phyloP scores from a whole-genome alignment of 2,329 filamentous ascomycete species.

The Hirsutella thompsonii region DNA sequence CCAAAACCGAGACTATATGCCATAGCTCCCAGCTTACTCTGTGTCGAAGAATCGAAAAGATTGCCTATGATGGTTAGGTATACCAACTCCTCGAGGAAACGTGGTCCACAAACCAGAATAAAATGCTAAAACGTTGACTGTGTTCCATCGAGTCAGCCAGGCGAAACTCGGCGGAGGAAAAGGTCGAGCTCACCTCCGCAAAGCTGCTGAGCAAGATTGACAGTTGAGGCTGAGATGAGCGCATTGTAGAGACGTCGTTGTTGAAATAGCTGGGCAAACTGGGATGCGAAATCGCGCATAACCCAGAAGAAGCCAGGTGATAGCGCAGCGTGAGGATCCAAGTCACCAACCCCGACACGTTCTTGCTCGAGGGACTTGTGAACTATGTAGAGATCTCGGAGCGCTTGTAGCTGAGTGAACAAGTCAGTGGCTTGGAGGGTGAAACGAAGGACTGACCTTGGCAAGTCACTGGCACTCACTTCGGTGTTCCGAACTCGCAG shows the following conservation, averaged over 20 bases:
- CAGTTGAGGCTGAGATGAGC: conserved; percentile 16
- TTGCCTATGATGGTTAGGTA: conserved; percentile 5
- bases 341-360: conserved; percentile 10
- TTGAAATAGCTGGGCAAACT: conserved; percentile 15
- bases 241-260: conserved; percentile 17
- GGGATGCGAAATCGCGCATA: conserved; percentile 14
- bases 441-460: background rate
- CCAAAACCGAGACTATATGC: conserved; percentile 19
- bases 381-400: conserved; percentile 27
- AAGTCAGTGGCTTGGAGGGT: background rate
- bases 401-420: conserved; percentile 20
- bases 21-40: conserved; percentile 10
- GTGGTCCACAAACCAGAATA: conserved; percentile 22
- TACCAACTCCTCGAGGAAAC: too few species aligned
- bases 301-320: conserved; percentile 15
- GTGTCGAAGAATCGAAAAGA: conserved; percentile 11
- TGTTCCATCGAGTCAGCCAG: background rate
- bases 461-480: conserved; percentile 3
- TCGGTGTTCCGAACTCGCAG: conserved; percentile 23
- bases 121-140: conserved; percentile 29
- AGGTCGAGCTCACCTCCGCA: conserved; percentile 16
- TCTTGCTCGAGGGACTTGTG: conserved; percentile 20
- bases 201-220: conserved; percentile 19
- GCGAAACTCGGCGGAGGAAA: too few species aligned
- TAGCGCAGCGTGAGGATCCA: conserved; percentile 9